phyloP scores from a whole-genome alignment of 495 filamentous ascomycete genomes.

The Xylaria cubensis region DNA sequence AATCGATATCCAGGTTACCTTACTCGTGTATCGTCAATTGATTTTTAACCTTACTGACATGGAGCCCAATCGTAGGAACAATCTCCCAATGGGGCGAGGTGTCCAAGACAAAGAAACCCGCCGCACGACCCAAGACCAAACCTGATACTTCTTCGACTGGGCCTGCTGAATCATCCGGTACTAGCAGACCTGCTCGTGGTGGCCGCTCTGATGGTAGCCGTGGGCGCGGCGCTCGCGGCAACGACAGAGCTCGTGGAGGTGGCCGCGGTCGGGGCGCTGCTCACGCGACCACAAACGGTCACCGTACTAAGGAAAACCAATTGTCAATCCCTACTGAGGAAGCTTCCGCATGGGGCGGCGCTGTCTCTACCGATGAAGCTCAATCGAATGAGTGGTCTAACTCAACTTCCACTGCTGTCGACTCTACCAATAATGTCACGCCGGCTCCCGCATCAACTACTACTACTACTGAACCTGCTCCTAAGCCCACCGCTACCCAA shows the following conservation, averaged over 20 bases:
- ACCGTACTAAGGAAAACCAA: slow-evolving; percentile 55
- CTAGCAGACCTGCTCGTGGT: slow-evolving; percentile 58
- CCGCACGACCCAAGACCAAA: slow-evolving; percentile 82
- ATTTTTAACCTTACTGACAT: slow-evolving; percentile 38
- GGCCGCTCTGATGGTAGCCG: slow-evolving; percentile 73
- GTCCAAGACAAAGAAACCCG: slow-evolving; percentile 87
- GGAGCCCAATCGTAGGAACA: slow-evolving; percentile 62
- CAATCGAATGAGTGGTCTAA: slow-evolving; percentile 35
- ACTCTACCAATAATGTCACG: slow-evolving; percentile 34
- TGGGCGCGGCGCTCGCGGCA: slow-evolving; percentile 63
- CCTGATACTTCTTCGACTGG: slow-evolving; percentile 64
- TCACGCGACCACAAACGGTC: slow-evolving; percentile 58
- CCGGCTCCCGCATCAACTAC: slow-evolving; percentile 33
- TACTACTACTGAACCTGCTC: slow-evolving; percentile 31
- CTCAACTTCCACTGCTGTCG: slow-evolving; percentile 29
- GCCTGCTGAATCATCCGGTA: slow-evolving; percentile 55
- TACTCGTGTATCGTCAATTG: not conserved
- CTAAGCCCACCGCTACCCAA: slow-evolving; percentile 44
- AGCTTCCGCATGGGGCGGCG: slow-evolving; percentile 46
- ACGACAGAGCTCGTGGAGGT: slow-evolving; percentile 39
- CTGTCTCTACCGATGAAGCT: slow-evolving; percentile 46
- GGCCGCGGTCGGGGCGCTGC: slow-evolving; percentile 67
- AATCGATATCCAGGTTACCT: not conserved
- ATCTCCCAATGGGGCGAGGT: slow-evolving; percentile 96
- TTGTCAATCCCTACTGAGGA: slow-evolving; percentile 58